Conservation (phyloP, 1,284 basidiomycete species). For the Pascua guehoae region DNA sequence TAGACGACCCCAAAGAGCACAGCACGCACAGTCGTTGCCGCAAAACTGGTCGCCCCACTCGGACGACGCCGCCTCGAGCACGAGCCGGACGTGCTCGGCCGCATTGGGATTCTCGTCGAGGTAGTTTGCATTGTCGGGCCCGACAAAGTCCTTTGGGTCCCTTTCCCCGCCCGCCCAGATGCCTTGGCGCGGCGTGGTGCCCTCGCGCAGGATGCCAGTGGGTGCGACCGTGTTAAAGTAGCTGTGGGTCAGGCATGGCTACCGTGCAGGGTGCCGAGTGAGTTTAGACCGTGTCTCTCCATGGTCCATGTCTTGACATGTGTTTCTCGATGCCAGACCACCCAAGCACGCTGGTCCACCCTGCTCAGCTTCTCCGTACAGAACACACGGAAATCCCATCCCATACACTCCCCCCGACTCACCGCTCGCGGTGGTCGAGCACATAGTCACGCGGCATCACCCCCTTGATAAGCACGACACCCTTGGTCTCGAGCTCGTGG, state of each 20-base stretch:
- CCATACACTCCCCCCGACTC: conserved; percentile 3
- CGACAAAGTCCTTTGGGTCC: conserved; percentile 9
- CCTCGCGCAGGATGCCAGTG: conserved; percentile 13
- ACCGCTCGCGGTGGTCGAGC: conserved; percentile 1
- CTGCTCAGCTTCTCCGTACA: conserved; percentile 4
- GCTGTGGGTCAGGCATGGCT: background rate
- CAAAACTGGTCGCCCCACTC: conserved; percentile 10
- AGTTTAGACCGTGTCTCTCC: background rate
- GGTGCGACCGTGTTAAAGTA: conserved; percentile 14
- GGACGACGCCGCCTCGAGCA: conserved; percentile 1
- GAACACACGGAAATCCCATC: too few species aligned
- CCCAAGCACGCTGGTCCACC: background rate
- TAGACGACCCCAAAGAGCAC: too few species aligned
- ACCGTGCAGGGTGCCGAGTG: background rate
- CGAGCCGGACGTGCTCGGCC: conserved; percentile 1
- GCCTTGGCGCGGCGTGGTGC: conserved; percentile 10
- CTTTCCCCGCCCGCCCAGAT: conserved; percentile 11
- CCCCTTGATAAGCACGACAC: conserved; percentile 21
- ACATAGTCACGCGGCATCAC: conserved; percentile 22
- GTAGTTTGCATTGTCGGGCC: conserved; percentile 1
- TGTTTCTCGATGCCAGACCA: too few species aligned
- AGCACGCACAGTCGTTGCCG: background rate
- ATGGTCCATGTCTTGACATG: background rate
- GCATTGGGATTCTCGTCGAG: background rate
- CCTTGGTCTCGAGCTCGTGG: conserved; percentile 11